Evolutionary conservation across 202 grass and related monocot species (phyloP).

Genomic region (Elaeis oleifera): DNA sequence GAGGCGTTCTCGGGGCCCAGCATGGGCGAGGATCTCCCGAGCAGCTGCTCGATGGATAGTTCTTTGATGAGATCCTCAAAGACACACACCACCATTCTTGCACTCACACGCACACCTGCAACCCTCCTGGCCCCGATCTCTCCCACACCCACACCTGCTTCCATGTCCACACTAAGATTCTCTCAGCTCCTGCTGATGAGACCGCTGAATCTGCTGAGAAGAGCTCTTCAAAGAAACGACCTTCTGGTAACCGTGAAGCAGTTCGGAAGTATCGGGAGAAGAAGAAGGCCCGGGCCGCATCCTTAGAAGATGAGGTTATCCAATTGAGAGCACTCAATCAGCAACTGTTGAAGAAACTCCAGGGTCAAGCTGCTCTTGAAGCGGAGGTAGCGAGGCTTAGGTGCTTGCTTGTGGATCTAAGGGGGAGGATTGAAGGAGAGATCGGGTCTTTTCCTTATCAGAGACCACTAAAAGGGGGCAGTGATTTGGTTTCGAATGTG

Average conservation of each 20-base stretch:
- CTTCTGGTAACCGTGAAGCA: slow-evolving; percentile 59
- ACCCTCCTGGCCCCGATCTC: slow-evolving; percentile 55
- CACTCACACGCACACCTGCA: slow-evolving; percentile 98
- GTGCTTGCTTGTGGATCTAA: slow-evolving; percentile 81
- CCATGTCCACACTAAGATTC: slow-evolving; percentile 87
- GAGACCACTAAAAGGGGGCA: slow-evolving; percentile 26
- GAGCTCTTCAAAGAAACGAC: slow-evolving; percentile 57
- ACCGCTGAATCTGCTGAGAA: slow-evolving; percentile 51
- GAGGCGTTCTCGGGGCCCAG: slow-evolving; percentile 39
- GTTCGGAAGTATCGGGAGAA: slow-evolving; percentile 92
- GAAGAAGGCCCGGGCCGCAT: slow-evolving; percentile 74
- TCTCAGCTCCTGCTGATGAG: slow-evolving; percentile 43
- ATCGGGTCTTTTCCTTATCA: slow-evolving; percentile 82
- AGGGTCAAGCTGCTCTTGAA: slow-evolving; percentile 56
- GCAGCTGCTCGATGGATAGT: slow-evolving; percentile 72
- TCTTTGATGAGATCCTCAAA: slow-evolving; percentile 73
- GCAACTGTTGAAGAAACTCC: slow-evolving; percentile 64
- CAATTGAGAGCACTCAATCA: slow-evolving; percentile 52
- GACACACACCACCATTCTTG: slow-evolving; percentile 66
- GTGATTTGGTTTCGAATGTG: slow-evolving; percentile 24
- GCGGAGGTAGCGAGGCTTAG: slow-evolving; percentile 65
- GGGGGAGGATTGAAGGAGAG: slow-evolving; percentile 93
- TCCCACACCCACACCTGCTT: slow-evolving; percentile 92
- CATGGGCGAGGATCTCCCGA: slow-evolving; percentile 33
- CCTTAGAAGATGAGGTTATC: slow-evolving; percentile 62